These are phyloP conservation scores for Arbutus unedo DNA, from an alignment of 148 eudicot genomes.

Conservation along the genomic window DNA sequence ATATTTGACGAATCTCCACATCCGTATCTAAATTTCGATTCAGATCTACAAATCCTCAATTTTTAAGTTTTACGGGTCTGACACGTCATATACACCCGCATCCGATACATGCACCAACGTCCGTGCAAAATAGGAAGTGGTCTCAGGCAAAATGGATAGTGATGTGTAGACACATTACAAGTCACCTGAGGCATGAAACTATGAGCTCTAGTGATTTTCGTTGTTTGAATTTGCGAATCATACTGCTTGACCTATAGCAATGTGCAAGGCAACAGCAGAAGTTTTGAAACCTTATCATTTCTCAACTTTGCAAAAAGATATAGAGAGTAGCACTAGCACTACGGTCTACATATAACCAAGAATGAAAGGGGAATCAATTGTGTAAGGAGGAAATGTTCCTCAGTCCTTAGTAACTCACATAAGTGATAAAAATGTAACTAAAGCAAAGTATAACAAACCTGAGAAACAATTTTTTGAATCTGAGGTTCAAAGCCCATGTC, in stretches of 20 bases:
- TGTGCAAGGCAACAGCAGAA: neutral
- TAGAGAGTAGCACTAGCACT: neutral
- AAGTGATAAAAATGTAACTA: neutral
- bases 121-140: neutral
- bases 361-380: slow-evolving; percentile 1
- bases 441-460: slow-evolving; percentile 43
- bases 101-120: too few relatives aligned
- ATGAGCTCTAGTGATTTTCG: neutral
- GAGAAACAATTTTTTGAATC: slow-evolving; percentile 84
- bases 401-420: neutral
- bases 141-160: neutral
- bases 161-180: neutral
- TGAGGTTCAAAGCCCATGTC: slow-evolving; percentile 99
- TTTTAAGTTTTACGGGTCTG: too few relatives aligned
- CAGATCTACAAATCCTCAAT: neutral
- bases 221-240: neutral
- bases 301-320: slow-evolving; percentile 6
- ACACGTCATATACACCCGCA: too few relatives aligned
- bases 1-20: too few relatives aligned
- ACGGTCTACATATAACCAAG: neutral
- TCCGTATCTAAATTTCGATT: too few relatives aligned
- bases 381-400: neutral
- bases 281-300: neutral
- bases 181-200: neutral
- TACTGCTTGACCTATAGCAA: neutral